Conservation (phyloP, 139 green algal species). For the Parachlorella kessleri region DNA sequence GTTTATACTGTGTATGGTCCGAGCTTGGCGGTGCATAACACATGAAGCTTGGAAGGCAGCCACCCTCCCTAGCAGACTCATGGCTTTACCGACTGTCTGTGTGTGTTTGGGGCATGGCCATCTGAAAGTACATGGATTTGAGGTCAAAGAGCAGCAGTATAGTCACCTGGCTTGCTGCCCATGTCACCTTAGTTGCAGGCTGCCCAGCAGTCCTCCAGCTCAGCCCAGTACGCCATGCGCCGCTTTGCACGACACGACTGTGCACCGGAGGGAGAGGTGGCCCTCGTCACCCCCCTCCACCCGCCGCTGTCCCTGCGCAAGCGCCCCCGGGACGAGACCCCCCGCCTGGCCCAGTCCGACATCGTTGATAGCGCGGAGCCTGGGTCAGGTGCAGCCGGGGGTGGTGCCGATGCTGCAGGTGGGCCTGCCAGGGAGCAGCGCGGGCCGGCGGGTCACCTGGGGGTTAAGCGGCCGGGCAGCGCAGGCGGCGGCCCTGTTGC, state of each 20-base stretch:
- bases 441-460: background rate
- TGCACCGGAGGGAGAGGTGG: slow-evolving; percentile 69
- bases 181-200: too few species aligned
- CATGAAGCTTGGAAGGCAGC: background rate
- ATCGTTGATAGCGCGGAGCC: too few species aligned
- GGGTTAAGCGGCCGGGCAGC: background rate
- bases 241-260: slow-evolving; percentile 24
- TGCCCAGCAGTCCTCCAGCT: slow-evolving; percentile 1
- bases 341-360: background rate
- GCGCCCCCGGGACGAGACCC: slow-evolving; percentile 1
- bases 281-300: slow-evolving; percentile 80
- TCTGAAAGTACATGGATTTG: too few species aligned
- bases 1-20: too few species aligned
- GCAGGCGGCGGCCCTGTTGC: background rate
- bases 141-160: too few species aligned
- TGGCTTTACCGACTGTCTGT: too few species aligned
- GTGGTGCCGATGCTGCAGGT: too few species aligned
- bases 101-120: too few species aligned
- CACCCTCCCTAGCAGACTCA: background rate
- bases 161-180: too few species aligned
- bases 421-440: background rate
- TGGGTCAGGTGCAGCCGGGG: too few species aligned
- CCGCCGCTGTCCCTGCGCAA: slow-evolving; percentile 22
- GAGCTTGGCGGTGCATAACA: too few species aligned
- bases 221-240: background rate